phyloP scores from a whole-genome alignment of 805 yeast genomes.

The Nakazawaea pomicola region DNA sequence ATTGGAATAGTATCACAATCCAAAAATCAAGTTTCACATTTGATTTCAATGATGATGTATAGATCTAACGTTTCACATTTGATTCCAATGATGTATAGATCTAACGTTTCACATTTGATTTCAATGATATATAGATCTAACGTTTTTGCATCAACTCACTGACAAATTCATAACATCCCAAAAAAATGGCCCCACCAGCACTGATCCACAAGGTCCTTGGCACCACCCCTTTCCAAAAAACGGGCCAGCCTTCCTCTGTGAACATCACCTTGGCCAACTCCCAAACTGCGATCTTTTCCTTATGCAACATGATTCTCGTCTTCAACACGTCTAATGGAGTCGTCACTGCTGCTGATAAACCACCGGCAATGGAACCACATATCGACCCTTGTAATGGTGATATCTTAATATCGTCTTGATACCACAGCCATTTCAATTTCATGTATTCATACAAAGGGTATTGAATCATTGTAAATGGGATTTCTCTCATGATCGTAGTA shows the following conservation, averaged over 20 bases:
- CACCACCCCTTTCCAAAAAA: constrained; percentile 81
- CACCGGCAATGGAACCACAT: constrained; percentile 82
- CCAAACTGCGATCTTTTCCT: constrained; percentile 40
- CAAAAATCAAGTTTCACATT: constrained; percentile 7
- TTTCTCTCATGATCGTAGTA: constrained; percentile 89
- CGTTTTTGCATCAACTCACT: no score
- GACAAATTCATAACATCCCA: constrained; percentile 86
- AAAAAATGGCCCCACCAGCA: constrained; percentile 96
- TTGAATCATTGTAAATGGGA: constrained; percentile 94
- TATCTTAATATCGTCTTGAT: constrained; percentile 34
- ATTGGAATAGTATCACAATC: constrained; percentile 2
- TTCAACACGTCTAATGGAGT: constrained; percentile 79
- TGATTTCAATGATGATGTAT: constrained; percentile 7
- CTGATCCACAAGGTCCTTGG: constrained; percentile 98
- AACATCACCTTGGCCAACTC: constrained; percentile 47
- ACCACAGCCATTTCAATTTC: constrained; percentile 54
- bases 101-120: background rate
- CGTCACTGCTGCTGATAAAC: constrained; percentile 74
- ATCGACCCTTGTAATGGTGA: constrained; percentile 75
- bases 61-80: background rate
- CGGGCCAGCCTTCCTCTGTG: constrained; percentile 68
- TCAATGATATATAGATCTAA: no score
- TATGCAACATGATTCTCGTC: constrained; percentile 79
- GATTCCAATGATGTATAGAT: background rate
- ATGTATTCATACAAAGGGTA: constrained; percentile 89